Evolutionary conservation across 495 filamentous ascomycete genomes (phyloP), one percentile per base, ranked within the genome.

Genomic region (Xylaria bambusicola): DNA sequence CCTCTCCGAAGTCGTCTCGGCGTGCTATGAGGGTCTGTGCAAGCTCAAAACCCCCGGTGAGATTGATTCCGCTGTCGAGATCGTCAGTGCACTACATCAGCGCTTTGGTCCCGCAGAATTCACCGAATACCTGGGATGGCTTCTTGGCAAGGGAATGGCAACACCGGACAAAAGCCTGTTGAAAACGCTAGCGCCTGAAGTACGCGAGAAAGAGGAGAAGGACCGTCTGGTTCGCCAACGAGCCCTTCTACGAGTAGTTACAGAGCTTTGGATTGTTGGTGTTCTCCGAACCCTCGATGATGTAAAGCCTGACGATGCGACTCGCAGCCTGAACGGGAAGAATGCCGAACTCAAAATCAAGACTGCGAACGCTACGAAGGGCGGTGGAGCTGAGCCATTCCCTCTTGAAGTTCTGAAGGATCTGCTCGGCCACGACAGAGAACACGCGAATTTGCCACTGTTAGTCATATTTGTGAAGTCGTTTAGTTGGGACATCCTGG

Each of bases 361-460:
- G 26, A 66, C 62, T n/a, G 38, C 64, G 40, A 78, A 59, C 46
- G 77, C 77, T 31, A 67, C 73, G 3, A 83, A 86, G 50, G 82
- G 84, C 23, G 80, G 80, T 3, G 81, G 80, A 21, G 75, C 84
- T 13, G 94, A 97, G 55, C 92, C 94, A 4, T 98, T 98, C 65
- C 94, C 94, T 6, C 77, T 99, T 26, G 94, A 99, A 69, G 93
- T 98, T 31, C 75, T 99, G 35, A 99, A 98, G 76, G 94, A 99
- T 67, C 81, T 99, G 55, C 82, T 98, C 4, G 91, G 93, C 2
- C 87, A 97, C 68, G 94, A 99, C 66, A 83, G 90, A 17, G 93
- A 99, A 60, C 94, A 98, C 71, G 77, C 83, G 27, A 98, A 97
- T 68, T 76, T 99, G 40, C 91, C 95, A 1, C 77, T 99, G 56